Percentiles rank a stretch among this genome's conserved stretches.
phyloP scores from a whole-genome alignment of 2,329 filamentous ascomycete genomes.

The Penicillium sp. region DNA sequence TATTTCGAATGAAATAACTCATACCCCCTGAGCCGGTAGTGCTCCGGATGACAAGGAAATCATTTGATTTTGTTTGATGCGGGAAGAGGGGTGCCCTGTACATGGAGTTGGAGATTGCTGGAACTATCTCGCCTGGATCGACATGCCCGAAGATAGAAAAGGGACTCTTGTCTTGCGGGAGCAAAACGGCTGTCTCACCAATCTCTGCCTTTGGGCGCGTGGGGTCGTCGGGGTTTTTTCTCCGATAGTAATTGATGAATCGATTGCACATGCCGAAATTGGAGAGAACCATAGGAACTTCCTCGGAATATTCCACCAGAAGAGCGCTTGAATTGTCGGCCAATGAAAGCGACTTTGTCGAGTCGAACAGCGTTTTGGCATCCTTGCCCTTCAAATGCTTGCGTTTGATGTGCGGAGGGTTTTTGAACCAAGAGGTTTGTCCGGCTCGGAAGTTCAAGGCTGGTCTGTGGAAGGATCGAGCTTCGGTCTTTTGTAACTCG shows the following conservation, averaged over 20 bases:
- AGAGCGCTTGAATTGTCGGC: slow-evolving; percentile 84
- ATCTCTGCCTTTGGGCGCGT: slow-evolving; percentile 72
- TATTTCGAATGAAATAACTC: slow-evolving; percentile 75
- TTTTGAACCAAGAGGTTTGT: slow-evolving; percentile 65
- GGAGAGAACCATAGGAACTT: slow-evolving; percentile 82
- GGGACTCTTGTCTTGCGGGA: slow-evolving; percentile 91
- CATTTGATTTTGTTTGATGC: slow-evolving; percentile 68
- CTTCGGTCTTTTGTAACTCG: slow-evolving; percentile 63
- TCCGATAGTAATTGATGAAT: slow-evolving; percentile 92
- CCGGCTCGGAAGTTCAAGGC: slow-evolving; percentile 66
- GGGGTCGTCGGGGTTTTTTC: slow-evolving; percentile 72
- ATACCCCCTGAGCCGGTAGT: slow-evolving; percentile 73
- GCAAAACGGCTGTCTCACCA: slow-evolving; percentile 78
- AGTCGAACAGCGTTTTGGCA: slow-evolving; percentile 69
- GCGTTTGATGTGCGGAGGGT: slow-evolving; percentile 67
- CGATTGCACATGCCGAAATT: slow-evolving; percentile 97
- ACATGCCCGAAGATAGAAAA: slow-evolving; percentile 94
- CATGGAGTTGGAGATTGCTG: slow-evolving; percentile 91
- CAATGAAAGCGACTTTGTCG: slow-evolving; percentile 75
- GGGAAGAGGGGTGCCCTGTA: slow-evolving; percentile 90
- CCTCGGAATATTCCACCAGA: slow-evolving; percentile 92
- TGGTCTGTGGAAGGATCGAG: slow-evolving; percentile 80
- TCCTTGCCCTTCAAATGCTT: slow-evolving; percentile 77
- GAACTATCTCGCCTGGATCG: slow-evolving; percentile 80
- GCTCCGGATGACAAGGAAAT: slow-evolving; percentile 81